These are phyloP conservation scores for Melanogaster broomeanus DNA, from an alignment of 768 basidiomycete genomes.

Conservation along the genomic window DNA sequence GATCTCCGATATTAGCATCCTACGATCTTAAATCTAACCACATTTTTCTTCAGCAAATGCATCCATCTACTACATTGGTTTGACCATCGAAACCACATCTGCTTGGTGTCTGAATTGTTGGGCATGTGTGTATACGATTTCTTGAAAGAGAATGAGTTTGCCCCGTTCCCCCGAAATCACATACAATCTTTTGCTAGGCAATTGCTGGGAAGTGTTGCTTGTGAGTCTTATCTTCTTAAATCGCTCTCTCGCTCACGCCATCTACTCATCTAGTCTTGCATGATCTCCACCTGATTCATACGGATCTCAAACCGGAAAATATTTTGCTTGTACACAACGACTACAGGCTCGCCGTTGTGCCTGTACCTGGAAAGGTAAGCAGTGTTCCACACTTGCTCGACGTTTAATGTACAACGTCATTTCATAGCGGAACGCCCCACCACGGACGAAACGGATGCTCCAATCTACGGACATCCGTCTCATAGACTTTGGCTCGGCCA, in stretches of 20 bases:
- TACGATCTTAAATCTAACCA: constrained; percentile 16
- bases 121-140: constrained; percentile 99
- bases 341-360: constrained; percentile 59
- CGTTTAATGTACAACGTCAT: constrained; percentile 14
- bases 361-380: constrained; percentile 66
- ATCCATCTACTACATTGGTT: constrained; percentile 95
- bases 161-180: constrained; percentile 93
- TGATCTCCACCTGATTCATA: constrained; percentile 88
- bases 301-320: constrained; percentile 98
- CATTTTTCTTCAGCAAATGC: constrained; percentile 75
- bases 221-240: constrained; percentile 51
- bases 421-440: constrained; percentile 59
- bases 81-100: constrained; percentile 97
- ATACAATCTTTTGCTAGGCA: constrained; percentile 96
- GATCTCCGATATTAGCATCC: constrained; percentile 7
- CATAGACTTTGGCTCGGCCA: constrained; percentile 98
- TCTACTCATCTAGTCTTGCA: constrained; percentile 70
- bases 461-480: constrained; percentile 89
- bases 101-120: constrained; percentile 92
- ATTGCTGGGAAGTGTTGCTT: constrained; percentile 89
- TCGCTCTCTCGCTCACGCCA: background rate
- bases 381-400: background rate
- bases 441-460: constrained; percentile 76
- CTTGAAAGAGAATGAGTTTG: constrained; percentile 96
- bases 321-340: constrained; percentile 91